Conservation (phyloP, 768 basidiomycete species). For the Tylopilus intermedius region DNA sequence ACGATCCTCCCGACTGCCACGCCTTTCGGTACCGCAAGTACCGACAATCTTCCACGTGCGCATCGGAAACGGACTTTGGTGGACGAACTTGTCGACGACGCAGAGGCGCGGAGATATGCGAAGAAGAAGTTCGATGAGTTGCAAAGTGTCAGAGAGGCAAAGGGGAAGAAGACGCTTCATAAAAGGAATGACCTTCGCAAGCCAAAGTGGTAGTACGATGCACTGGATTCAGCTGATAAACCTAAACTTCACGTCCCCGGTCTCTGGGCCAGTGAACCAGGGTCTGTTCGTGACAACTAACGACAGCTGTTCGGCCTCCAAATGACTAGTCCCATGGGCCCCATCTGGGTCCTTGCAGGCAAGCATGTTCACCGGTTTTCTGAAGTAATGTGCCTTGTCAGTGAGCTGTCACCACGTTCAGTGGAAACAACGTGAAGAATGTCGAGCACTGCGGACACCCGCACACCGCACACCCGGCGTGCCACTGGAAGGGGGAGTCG, state of each 20-base stretch:
- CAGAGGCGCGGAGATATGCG: conserved; percentile 81
- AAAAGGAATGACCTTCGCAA: conserved; percentile 59
- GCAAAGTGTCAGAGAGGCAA: conserved; percentile 60
- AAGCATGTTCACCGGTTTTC: background rate
- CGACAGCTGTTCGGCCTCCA: background rate
- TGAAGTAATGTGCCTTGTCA: background rate
- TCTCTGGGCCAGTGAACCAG: background rate
- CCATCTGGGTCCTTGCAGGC: background rate
- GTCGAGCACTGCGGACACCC: no score
- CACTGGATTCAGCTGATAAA: conserved; percentile 5
- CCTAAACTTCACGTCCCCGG: background rate
- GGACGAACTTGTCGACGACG: conserved; percentile 85
- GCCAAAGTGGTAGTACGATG: conserved; percentile 57
- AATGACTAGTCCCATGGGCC: background rate
- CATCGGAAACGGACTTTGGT: conserved; percentile 78
- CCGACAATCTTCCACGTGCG: conserved; percentile 66
- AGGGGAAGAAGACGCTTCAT: conserved; percentile 65
- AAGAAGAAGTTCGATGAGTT: conserved; percentile 86
- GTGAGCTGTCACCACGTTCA: background rate
- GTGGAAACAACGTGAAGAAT: no score
- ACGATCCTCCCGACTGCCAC: conserved; percentile 65
- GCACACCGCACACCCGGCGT: no score
- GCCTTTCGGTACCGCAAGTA: conserved; percentile 66
- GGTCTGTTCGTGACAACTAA: background rate
- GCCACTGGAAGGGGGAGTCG: no score